A percentile compares a stretch with the other conserved stretches of the same genome.
Evolutionary conservation across 164 flowering plant genomes (phyloP).

Genomic region (Magnolia sinica): DNA sequence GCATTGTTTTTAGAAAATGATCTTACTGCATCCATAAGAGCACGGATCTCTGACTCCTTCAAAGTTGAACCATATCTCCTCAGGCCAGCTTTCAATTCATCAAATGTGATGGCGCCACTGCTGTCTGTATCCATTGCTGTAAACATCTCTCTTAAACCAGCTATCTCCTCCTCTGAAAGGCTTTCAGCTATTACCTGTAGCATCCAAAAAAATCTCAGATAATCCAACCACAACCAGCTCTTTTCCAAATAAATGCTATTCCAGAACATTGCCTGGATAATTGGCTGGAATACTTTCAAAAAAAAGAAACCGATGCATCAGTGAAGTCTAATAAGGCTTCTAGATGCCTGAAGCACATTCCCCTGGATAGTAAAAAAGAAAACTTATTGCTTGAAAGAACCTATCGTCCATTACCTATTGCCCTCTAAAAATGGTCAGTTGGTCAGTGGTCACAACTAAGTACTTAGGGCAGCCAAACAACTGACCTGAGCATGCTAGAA

Average conservation of each 20-base stretch:
- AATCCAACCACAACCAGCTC: not conserved
- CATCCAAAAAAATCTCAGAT: not conserved
- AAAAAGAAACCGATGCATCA: not conserved
- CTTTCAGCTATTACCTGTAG: conserved; percentile 94
- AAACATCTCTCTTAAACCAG: conserved; percentile 93
- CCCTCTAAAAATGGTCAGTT: not conserved
- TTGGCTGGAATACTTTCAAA: not conserved
- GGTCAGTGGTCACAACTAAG: too few relatives aligned
- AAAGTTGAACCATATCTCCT: conserved; percentile 88
- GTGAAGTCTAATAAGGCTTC: not conserved
- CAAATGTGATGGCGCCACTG: conserved; percentile 96
- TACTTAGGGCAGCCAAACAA: too few relatives aligned
- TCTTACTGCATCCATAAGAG: conserved; percentile 92
- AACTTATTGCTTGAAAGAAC: not conserved
- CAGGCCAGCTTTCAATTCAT: conserved; percentile 90
- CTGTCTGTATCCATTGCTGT: conserved; percentile 89
- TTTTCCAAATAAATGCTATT: not conserved
- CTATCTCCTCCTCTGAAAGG: conserved; percentile 95
- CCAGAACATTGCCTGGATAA: not conserved
- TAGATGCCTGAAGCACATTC: not conserved
- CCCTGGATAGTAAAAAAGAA: not conserved
- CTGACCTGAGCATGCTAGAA: too few relatives aligned
- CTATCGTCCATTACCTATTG: not conserved
- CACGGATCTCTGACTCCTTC: conserved; percentile 88
- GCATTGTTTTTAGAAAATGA: not conserved